Percentiles rank a stretch among this genome's conserved stretches.
Conservation (phyloP, 495 filamentous ascomycete species). For the Penicillium robsamsonii region DNA sequence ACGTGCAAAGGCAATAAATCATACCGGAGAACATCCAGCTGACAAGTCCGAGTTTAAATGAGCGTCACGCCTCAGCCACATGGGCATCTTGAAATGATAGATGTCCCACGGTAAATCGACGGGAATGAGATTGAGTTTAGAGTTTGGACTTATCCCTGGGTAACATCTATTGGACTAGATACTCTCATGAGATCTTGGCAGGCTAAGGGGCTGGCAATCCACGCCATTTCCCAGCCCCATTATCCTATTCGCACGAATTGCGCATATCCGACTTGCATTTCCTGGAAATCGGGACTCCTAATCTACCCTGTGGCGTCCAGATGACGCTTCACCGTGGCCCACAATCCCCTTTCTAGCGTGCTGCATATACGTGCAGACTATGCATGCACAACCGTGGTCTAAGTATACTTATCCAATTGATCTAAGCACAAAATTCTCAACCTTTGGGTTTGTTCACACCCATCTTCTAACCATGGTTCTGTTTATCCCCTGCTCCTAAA, state of each 20-base stretch:
- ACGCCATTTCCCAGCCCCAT: neutral
- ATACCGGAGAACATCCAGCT: conserved; percentile 5
- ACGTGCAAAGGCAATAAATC: no score
- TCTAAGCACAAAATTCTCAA: neutral
- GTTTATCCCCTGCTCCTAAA: neutral
- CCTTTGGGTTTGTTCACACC: neutral
- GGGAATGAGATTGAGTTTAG: conserved; percentile 3
- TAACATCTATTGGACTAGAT: no score
- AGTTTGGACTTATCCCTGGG: neutral
- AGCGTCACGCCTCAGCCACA: conserved; percentile 2
- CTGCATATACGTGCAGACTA: conserved; percentile 12
- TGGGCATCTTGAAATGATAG: neutral
- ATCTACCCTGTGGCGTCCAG: conserved; percentile 9
- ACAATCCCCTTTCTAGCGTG: conserved; percentile 19
- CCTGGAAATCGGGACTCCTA: conserved; percentile 23
- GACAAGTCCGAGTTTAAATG: neutral
- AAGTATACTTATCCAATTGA: neutral
- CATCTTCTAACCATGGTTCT: neutral
- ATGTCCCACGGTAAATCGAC: no score
- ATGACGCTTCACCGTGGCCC: neutral
- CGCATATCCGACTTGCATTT: conserved; percentile 31
- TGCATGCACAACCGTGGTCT: neutral
- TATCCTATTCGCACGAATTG: conserved; percentile 1
- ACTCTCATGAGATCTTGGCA: no score
- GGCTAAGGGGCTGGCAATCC: neutral